phyloP scores from a whole-genome alignment of 83 land plant genomes.

The Larix sibirica region DNA sequence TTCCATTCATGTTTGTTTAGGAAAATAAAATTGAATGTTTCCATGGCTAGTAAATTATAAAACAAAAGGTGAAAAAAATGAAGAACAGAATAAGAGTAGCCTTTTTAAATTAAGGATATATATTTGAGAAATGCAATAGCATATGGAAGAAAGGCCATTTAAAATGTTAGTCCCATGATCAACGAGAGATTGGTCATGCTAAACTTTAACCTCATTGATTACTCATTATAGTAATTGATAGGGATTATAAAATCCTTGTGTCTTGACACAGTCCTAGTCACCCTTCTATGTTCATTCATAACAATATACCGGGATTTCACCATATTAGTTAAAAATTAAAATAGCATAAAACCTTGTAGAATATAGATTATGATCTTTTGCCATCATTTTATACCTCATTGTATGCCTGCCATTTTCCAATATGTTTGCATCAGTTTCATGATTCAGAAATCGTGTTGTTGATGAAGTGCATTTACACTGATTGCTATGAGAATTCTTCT shows the following conservation, averaged over 20 bases:
- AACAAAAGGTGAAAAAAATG: too few species aligned
- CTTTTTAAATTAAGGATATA: too few species aligned
- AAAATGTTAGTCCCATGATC: too few species aligned
- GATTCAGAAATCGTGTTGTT: neutral
- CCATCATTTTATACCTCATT: neutral
- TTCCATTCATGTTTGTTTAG: too few species aligned
- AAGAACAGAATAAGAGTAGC: too few species aligned
- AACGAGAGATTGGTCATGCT: too few species aligned
- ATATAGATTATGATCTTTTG: neutral
- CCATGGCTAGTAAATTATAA: too few species aligned
- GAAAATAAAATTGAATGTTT: too few species aligned
- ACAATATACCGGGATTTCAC: neutral
- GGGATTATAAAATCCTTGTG: neutral
- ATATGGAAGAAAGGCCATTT: too few species aligned
- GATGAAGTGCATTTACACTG: neutral
- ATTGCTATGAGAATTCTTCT: neutral
- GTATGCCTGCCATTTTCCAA: neutral
- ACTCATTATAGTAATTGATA: neutral
- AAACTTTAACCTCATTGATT: too few species aligned
- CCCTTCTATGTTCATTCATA: neutral
- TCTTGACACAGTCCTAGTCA: neutral
- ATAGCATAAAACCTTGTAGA: neutral
- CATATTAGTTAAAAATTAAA: neutral
- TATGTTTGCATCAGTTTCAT: neutral
- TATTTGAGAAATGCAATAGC: too few species aligned